Conservation (phyloP, 1,284 basidiomycete species). For the Microbotryomycetes sp. region DNA sequence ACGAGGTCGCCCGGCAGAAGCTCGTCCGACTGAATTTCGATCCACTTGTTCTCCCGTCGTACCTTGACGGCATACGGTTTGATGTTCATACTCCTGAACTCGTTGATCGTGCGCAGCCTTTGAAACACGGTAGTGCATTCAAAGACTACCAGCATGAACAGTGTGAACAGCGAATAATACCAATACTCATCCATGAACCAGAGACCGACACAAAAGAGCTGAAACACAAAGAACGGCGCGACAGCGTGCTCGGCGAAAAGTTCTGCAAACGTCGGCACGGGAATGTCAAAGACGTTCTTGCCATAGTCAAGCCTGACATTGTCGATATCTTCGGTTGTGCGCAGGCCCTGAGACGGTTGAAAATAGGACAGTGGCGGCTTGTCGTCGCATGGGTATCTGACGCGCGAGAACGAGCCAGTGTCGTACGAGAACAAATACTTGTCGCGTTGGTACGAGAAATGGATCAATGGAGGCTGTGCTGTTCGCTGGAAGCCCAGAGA, state of each 20-base stretch:
- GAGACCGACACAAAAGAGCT: conserved; percentile 88
- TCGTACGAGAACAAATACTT: conserved; percentile 69
- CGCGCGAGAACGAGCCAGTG: conserved; percentile 64
- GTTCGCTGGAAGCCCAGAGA: conserved; percentile 35
- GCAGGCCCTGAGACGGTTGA: conserved; percentile 51
- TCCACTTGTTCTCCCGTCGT: conserved; percentile 73
- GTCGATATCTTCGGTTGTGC: conserved; percentile 35
- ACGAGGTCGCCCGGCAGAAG: conserved; percentile 85
- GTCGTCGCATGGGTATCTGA: conserved; percentile 81
- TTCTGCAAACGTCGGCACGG: conserved; percentile 81
- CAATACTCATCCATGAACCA: conserved; percentile 97
- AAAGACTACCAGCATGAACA: conserved; percentile 94
- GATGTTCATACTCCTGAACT: conserved; percentile 92
- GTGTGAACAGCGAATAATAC: conserved; percentile 93
- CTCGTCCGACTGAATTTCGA: conserved; percentile 66
- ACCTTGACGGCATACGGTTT: conserved; percentile 76
- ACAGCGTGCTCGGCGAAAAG: conserved; percentile 88
- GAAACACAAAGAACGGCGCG: conserved; percentile 91
- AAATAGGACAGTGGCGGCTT: conserved; percentile 66
- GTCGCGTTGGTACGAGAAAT: conserved; percentile 93
- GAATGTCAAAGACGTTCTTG: conserved; percentile 89
- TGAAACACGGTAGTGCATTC: conserved; percentile 97
- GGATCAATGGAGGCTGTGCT: conserved; percentile 56
- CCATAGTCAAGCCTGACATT: conserved; percentile 58
- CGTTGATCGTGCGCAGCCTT: conserved; percentile 79